A percentile compares a stretch with the other conserved stretches of the same genome.
phyloP scores from a whole-genome alignment of 2,329 filamentous ascomycete genomes.

The Meredithiella fracta region DNA sequence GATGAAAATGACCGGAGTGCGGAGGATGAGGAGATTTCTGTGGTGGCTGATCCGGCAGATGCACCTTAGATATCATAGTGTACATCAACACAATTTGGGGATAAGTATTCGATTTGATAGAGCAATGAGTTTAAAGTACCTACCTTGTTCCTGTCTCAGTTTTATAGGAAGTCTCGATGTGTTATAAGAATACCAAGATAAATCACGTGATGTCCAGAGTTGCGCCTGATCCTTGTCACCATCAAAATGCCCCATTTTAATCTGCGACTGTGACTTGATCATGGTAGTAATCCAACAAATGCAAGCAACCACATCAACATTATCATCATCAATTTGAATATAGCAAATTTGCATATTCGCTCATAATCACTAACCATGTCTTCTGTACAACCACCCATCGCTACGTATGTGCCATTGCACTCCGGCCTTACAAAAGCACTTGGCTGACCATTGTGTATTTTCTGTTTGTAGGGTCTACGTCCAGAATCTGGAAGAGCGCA shows the following conservation, averaged over 20 bases:
- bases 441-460: slow-evolving; percentile 22
- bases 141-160: not conserved
- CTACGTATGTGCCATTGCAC: slow-evolving; percentile 64
- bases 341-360: not conserved
- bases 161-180: not conserved
- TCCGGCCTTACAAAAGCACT: slow-evolving; percentile 35
- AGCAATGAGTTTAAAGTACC: too few species aligned
- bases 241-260: not conserved
- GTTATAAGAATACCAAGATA: not conserved
- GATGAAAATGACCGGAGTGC: slow-evolving; percentile 7
- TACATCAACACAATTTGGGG: not conserved
- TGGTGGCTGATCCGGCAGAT: not conserved
- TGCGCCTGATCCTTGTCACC: not conserved
- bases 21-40: not conserved
- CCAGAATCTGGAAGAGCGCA: slow-evolving; percentile 80
- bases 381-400: slow-evolving; percentile 32
- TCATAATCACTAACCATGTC: slow-evolving; percentile 20
- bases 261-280: not conserved
- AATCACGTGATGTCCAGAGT: not conserved
- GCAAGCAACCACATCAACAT: not conserved
- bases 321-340: not conserved
- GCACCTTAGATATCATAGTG: not conserved
- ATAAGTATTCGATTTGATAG: too few species aligned
- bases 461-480: slow-evolving; percentile 44
- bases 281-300: not conserved